Evolutionary conservation across 1,284 basidiomycete genomes (phyloP), one percentile per base, ranked within the genome.

Genomic region (Sanguinoderma infundibulare): DNA sequence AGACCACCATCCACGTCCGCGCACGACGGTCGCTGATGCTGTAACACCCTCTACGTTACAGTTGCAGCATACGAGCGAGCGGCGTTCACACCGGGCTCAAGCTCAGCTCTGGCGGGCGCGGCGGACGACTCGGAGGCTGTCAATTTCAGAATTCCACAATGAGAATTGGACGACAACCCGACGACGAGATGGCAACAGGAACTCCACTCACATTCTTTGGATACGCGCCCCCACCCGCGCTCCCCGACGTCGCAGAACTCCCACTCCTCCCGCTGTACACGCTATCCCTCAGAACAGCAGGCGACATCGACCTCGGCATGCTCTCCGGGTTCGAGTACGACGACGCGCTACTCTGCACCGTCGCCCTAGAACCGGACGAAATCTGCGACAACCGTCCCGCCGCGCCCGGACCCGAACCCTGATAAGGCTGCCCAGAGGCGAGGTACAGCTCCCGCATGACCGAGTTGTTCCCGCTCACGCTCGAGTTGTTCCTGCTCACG

Each of bases 71-170:
- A 15, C n/a, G 20, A 15, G 24, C 32, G 10, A 36, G 40, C 55
- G 15, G 38, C 34, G 55, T 17, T 62, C 60, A 61, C 46, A 59
- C n/a, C 7, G 30, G 55, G 53, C 61, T 62, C 38, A 67, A 42
- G 38, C 61, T 60, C 26, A 64, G 46, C 36, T 64, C 60, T 35
- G 62, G 62, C 17, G 62, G 62, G 20, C 65, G 42, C 34, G 62
- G 38, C 1, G 60, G 60, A 5, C 65, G 65, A 26, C 30, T 42
- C 5, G 62, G 65, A 8, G 40, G 15, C 59, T 60, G 32, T 14
- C 10, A 17, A 39, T 15, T 8, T 12, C 15, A 38, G 39, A 42
- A 32, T 55, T 38, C 24, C 39, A 28, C 35, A 36, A 24, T 15
- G 36, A 53, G 39, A 17, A 12, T 22, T 22, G 28, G 28, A 14